These are phyloP conservation scores for Chalaropsis ovoidea DNA, from an alignment of 2,329 filamentous ascomycete genomes.

Conservation along the genomic window DNA sequence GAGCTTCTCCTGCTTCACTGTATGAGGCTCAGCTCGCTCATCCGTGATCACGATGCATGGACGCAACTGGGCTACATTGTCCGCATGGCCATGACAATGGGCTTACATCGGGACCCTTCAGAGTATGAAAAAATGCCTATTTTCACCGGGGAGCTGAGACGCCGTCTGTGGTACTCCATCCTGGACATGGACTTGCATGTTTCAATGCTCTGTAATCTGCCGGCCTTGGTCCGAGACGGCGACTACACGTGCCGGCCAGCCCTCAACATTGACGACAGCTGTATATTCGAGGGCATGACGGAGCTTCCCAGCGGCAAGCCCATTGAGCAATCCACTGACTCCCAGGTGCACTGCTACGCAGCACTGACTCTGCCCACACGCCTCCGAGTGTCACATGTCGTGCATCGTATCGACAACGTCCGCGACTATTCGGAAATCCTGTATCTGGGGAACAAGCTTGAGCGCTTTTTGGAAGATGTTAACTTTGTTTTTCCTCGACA, in stretches of 20 bases:
- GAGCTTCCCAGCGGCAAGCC: conserved; percentile 42
- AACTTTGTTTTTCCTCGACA: conserved; percentile 43
- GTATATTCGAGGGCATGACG: conserved; percentile 40
- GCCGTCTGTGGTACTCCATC: conserved; percentile 48
- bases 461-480: conserved; percentile 46
- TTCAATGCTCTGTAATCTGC: conserved; percentile 44
- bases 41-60: conserved; percentile 44
- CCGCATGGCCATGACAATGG: conserved; percentile 51
- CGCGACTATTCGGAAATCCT: conserved; percentile 46
- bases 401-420: conserved; percentile 44
- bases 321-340: conserved; percentile 44
- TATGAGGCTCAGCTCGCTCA: conserved; percentile 42
- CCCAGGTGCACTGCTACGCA: conserved; percentile 46
- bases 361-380: conserved; percentile 42
- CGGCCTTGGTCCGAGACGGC: conserved; percentile 42
- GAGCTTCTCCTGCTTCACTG: conserved; percentile 46
- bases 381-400: conserved; percentile 41
- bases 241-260: conserved; percentile 46
- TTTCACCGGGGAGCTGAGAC: conserved; percentile 44
- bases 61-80: conserved; percentile 46
- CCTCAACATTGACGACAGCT: conserved; percentile 44
- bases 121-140: conserved; percentile 43
- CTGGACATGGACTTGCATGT: conserved; percentile 48
- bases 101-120: conserved; percentile 46
- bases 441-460: conserved; percentile 44